A percentile compares a stretch with the other conserved stretches of the same genome.
phyloP scores from a whole-genome alignment of 768 basidiomycete genomes.

The Mycena pura region DNA sequence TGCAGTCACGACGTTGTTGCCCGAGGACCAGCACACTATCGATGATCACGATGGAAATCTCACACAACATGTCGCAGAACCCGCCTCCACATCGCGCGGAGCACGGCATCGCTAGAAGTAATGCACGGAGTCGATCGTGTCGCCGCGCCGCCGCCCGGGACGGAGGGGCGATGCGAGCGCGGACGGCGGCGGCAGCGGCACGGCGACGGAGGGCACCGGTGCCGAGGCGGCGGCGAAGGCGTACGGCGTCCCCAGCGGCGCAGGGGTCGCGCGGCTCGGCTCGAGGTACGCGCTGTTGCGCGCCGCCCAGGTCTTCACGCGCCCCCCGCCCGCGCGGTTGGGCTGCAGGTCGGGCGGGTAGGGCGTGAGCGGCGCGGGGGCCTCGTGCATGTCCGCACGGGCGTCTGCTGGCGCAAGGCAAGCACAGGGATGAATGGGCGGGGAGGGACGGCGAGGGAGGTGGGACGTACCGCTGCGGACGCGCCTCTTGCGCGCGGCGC shows the following conservation, averaged over 20 bases:
- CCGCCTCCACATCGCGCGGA: too few species aligned
- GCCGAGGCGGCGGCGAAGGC: neutral
- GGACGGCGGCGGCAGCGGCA: neutral
- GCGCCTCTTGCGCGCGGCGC: neutral
- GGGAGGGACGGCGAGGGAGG: neutral
- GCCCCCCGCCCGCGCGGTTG: conserved; percentile 1
- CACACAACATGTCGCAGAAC: too few species aligned
- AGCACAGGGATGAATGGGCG: too few species aligned
- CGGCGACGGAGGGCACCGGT: neutral
- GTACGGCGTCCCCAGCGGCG: too few species aligned
- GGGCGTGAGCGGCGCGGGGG: neutral
- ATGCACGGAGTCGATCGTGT: neutral
- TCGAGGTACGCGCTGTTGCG: neutral
- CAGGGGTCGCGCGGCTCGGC: neutral
- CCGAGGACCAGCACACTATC: too few species aligned
- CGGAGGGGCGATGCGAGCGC: too few species aligned
- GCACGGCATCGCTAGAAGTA: too few species aligned
- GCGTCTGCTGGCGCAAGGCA: too few species aligned
- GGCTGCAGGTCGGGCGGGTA: conserved; percentile 3
- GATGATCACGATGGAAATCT: too few species aligned
- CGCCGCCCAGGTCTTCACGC: neutral
- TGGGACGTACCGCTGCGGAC: conserved; percentile 1
- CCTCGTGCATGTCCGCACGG: neutral
- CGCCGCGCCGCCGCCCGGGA: neutral
- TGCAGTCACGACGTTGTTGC: too few species aligned